phyloP scores from a whole-genome alignment of 1,284 basidiomycete species.

The Vanrija sp. region DNA sequence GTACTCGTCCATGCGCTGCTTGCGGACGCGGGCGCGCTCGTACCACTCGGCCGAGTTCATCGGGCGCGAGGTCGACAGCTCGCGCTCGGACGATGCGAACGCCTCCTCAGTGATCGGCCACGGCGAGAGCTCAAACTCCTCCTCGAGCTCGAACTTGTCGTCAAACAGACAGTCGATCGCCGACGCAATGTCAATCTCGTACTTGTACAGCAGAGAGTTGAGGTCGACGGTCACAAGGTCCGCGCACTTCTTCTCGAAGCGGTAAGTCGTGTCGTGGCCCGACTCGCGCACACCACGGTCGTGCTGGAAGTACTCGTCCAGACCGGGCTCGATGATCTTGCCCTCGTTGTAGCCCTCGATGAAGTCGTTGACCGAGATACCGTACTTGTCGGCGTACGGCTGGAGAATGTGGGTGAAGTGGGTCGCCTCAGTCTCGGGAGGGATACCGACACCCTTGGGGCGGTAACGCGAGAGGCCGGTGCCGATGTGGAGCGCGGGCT shows the following conservation, averaged over 20 bases:
- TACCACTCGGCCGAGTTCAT: slow-evolving; percentile 88
- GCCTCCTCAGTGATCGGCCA: slow-evolving; percentile 80
- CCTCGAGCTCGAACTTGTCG: slow-evolving; percentile 82
- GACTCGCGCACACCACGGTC: slow-evolving; percentile 91
- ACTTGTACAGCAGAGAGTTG: slow-evolving; percentile 80
- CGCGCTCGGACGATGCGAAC: slow-evolving; percentile 57
- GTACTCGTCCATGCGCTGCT: slow-evolving; percentile 85
- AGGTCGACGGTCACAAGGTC: slow-evolving; percentile 95
- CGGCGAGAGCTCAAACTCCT: slow-evolving; percentile 84
- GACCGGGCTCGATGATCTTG: slow-evolving; percentile 73
- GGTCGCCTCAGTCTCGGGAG: slow-evolving; percentile 95
- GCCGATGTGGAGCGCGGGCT: slow-evolving; percentile 87
- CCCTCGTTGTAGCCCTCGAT: slow-evolving; percentile 93
- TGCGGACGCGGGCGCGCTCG: slow-evolving; percentile 73
- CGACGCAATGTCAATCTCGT: slow-evolving; percentile 88
- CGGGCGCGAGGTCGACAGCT: slow-evolving; percentile 59
- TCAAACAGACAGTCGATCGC: slow-evolving; percentile 93
- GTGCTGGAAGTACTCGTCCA: slow-evolving; percentile 97
- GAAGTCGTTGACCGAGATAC: slow-evolving; percentile 94
- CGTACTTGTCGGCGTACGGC: slow-evolving; percentile 88
- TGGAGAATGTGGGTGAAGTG: slow-evolving; percentile 97
- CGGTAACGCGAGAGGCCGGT: slow-evolving; percentile 91
- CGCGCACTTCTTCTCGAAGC: slow-evolving; percentile 87
- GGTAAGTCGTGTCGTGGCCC: slow-evolving; percentile 96
- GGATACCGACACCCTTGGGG: slow-evolving; percentile 91